Evolutionary conservation across 495 filamentous ascomycete genomes (phyloP).

Genomic region (Glonium stellatum): DNA sequence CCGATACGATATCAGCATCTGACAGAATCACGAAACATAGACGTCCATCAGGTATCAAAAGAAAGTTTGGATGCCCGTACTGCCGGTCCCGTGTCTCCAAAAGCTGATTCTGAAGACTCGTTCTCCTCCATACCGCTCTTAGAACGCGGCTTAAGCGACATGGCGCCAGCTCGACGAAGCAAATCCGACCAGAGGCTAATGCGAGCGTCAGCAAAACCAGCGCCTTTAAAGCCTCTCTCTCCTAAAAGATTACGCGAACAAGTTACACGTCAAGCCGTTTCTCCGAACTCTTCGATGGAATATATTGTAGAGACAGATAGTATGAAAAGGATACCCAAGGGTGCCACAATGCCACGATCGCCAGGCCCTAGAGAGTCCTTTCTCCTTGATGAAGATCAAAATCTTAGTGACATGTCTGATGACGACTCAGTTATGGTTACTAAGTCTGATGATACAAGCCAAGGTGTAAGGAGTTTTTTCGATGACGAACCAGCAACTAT

Average conservation of each 20-base stretch:
- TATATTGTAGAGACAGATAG: constrained; percentile 55
- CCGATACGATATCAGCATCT: not conserved
- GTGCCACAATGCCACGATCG: constrained; percentile 41
- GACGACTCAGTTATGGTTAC: constrained; percentile 62
- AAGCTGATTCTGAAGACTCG: constrained; percentile 51
- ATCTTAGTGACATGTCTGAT: constrained; percentile 70
- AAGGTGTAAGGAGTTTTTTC: constrained; percentile 38
- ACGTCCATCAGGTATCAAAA: constrained; percentile 30
- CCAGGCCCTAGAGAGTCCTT: constrained; percentile 47
- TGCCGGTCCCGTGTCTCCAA: constrained; percentile 5
- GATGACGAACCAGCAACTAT: constrained; percentile 35
- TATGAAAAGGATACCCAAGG: constrained; percentile 45
- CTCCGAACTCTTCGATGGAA: constrained; percentile 44
- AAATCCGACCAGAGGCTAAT: constrained; percentile 15
- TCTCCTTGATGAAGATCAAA: constrained; percentile 59
- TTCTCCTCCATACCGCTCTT: constrained; percentile 73
- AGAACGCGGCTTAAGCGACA: constrained; percentile 62
- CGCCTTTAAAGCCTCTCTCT: constrained; percentile 16
- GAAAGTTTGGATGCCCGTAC: constrained; percentile 13
- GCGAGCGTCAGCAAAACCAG: constrained; percentile 15
- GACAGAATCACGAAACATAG: constrained; percentile 31
- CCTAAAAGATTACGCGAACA: not conserved
- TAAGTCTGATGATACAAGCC: constrained; percentile 37
- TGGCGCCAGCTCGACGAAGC: constrained; percentile 34
- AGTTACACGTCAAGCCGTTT: constrained; percentile 1